These are phyloP conservation scores for Macrocybe gigantea DNA, from an alignment of 768 basidiomycete genomes.

Conservation along the genomic window DNA sequence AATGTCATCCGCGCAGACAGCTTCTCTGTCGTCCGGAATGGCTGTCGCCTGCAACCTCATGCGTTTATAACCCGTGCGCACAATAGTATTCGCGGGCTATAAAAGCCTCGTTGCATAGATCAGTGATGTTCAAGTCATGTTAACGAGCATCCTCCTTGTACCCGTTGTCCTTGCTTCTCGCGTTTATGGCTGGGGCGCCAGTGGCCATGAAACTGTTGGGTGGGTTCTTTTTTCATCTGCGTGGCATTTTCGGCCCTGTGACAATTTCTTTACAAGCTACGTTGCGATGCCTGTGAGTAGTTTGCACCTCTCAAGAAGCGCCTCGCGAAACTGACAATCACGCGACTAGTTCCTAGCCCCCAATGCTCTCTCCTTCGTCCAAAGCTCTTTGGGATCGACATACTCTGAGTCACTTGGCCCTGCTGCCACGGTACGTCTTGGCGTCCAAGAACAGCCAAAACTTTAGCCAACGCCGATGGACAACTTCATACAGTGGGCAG, in stretches of 20 bases:
- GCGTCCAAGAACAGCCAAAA: background rate
- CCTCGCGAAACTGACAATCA: background rate
- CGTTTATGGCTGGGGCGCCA: slow-evolving; percentile 35
- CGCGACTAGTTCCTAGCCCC: slow-evolving; percentile 40
- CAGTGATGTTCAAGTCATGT: too few relatives aligned
- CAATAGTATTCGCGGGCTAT: too few relatives aligned
- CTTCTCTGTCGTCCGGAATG: too few relatives aligned
- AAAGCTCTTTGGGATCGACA: slow-evolving; percentile 35
- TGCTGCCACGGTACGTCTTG: slow-evolving; percentile 35
- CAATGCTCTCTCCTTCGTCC: slow-evolving; percentile 40
- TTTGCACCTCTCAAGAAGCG: background rate
- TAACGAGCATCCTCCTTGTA: slow-evolving; percentile 2
- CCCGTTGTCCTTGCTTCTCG: slow-evolving; percentile 8
- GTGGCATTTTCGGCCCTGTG: background rate
- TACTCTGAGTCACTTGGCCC: slow-evolving; percentile 41
- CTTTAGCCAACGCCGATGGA: background rate
- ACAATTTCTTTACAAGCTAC: slow-evolving; percentile 18
- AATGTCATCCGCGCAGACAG: too few relatives aligned
- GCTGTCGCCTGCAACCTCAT: too few relatives aligned
- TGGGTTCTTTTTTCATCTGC: slow-evolving; percentile 11
- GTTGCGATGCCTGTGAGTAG: slow-evolving; percentile 33
- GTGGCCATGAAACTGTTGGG: slow-evolving; percentile 40
- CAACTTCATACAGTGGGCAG: slow-evolving; percentile 38
- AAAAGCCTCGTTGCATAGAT: too few relatives aligned
- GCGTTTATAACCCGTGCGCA: too few relatives aligned